A percentile compares a stretch with the other conserved stretches of the same genome.
Conservation (phyloP, 768 basidiomycete genomes). For the Boletus vinaceobasis region DNA sequence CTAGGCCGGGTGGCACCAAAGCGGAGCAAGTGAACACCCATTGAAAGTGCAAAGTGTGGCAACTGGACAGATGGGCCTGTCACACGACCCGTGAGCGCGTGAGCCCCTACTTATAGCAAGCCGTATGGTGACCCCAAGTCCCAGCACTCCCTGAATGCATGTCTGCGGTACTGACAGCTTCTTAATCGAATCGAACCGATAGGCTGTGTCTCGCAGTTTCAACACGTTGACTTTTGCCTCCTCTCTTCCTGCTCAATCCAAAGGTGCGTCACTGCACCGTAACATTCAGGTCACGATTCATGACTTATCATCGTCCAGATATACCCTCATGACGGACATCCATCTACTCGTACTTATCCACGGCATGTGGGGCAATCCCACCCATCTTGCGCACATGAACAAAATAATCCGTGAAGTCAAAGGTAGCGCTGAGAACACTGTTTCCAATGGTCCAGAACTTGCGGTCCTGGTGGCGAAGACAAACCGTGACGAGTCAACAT, state of each 20-base stretch:
- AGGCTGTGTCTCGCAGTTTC: background rate
- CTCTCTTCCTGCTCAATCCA: background rate
- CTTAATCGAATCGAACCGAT: background rate
- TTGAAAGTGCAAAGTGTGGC: background rate
- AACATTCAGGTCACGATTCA: background rate
- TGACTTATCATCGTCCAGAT: background rate
- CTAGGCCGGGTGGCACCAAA: background rate
- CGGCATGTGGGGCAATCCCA: constrained; percentile 81
- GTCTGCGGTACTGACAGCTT: constrained; percentile 1
- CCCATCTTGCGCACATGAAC: constrained; percentile 57
- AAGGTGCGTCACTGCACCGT: constrained; percentile 1
- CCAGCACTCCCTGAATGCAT: background rate
- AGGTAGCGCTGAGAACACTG: constrained; percentile 18
- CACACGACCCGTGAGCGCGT: background rate
- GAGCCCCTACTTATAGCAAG: background rate
- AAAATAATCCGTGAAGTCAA: constrained; percentile 50
- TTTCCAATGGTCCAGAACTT: constrained; percentile 41
- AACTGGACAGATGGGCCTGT: background rate
- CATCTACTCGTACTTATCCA: constrained; percentile 47
- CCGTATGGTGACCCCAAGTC: background rate
- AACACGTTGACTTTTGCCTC: constrained; percentile 4
- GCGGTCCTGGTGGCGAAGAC: constrained; percentile 64
- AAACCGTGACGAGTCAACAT: constrained; percentile 64
- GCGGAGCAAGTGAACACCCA: background rate
- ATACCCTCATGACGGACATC: constrained; percentile 26